Evolutionary conservation across 805 yeast genomes (phyloP).

Genomic region (Candida nitratophila): DNA sequence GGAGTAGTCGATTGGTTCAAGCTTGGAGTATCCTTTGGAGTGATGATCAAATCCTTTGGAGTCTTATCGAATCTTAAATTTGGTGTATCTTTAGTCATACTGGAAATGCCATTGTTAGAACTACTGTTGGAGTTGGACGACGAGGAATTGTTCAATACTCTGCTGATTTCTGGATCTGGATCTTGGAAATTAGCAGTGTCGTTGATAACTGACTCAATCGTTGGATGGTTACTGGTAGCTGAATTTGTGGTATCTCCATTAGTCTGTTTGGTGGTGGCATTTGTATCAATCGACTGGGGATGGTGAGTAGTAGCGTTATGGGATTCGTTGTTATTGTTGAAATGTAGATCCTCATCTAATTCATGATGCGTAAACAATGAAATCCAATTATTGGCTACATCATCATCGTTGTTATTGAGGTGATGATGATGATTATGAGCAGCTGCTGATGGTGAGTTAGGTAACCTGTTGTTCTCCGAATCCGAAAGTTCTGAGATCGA

Average conservation of each 20-base stretch:
- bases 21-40: slow-evolving; percentile 15
- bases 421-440: slow-evolving; percentile 6
- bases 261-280: too few species aligned
- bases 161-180: slow-evolving; percentile 18
- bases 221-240: not conserved
- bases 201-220: not conserved
- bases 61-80: slow-evolving; percentile 20
- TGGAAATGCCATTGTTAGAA: slow-evolving; percentile 6
- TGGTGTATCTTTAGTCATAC: not conserved
- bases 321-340: not conserved
- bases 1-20: not conserved
- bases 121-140: too few species aligned
- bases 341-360: slow-evolving; percentile 11
- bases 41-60: slow-evolving; percentile 18
- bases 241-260: too few species aligned
- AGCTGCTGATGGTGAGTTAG: not conserved
- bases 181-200: slow-evolving; percentile 2
- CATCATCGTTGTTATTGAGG: slow-evolving; percentile 3
- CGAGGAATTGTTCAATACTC: too few species aligned
- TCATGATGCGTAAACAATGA: slow-evolving; percentile 22
- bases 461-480: not conserved
- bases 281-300: too few species aligned
- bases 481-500: slow-evolving; percentile 3
- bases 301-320: not conserved
- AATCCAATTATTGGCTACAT: slow-evolving; percentile 20